Percentiles rank a stretch among this genome's conserved stretches.
These are phyloP conservation scores for Orychophragmus violaceus DNA, from an alignment of 345 rosid genomes.

Conservation along the genomic window DNA sequence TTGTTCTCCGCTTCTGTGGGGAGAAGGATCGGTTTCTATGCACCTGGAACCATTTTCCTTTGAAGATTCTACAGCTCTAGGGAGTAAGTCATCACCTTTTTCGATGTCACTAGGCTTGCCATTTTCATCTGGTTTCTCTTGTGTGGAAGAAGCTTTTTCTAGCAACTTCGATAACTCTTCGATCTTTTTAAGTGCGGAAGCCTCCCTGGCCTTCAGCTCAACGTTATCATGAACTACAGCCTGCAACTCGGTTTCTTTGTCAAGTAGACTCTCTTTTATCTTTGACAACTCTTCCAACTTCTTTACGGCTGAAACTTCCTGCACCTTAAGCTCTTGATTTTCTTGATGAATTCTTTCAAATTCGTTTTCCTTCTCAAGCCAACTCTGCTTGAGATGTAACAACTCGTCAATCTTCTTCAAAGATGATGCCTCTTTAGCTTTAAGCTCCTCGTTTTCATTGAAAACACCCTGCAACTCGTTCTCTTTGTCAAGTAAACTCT, in stretches of 20 bases:
- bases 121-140: conserved; percentile 33
- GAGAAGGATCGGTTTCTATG: conserved; percentile 44
- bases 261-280: conserved; percentile 57
- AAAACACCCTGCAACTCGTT: conserved; percentile 21
- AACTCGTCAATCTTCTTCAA: conserved; percentile 23
- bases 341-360: conserved; percentile 8
- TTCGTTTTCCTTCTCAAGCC: conserved; percentile 11
- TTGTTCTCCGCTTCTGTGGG: conserved; percentile 29
- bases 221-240: conserved; percentile 22
- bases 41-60: conserved; percentile 61
- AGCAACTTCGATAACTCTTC: conserved; percentile 21
- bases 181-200: conserved; percentile 39
- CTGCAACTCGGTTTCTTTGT: conserved; percentile 64
- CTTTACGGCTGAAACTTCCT: conserved; percentile 19
- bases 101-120: too few species aligned
- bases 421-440: conserved; percentile 27
- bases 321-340: conserved; percentile 16
- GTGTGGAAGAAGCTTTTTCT: conserved; percentile 17
- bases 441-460: conserved; percentile 65
- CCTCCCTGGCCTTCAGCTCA: conserved; percentile 42
- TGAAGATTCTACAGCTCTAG: conserved; percentile 64
- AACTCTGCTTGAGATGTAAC: conserved; percentile 28
- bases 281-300: conserved; percentile 26
- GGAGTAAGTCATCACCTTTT: conserved; percentile 69
- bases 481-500: conserved; percentile 25